These are phyloP conservation scores for Pyrenula massariospora DNA, from an alignment of 495 filamentous ascomycete species.

Conservation along the genomic window DNA sequence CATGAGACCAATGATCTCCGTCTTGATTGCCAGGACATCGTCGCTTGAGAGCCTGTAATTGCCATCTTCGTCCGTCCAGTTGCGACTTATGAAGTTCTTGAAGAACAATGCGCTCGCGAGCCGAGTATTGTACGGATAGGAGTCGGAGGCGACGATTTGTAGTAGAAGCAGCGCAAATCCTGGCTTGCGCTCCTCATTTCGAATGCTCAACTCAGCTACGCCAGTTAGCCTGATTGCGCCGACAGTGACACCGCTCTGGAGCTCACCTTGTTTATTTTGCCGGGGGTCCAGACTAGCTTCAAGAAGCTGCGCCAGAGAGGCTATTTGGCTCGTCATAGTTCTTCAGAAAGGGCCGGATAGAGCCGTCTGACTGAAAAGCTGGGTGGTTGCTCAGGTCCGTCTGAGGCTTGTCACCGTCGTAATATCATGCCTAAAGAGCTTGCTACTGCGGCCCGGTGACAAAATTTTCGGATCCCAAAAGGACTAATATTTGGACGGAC, in stretches of 20 bases:
- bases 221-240: not conserved
- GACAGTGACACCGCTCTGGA: constrained; percentile 1
- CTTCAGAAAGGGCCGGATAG: too few relatives aligned
- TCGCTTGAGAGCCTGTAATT: constrained; percentile 69
- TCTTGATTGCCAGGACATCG: constrained; percentile 83
- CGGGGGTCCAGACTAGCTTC: constrained; percentile 75
- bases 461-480: too few relatives aligned
- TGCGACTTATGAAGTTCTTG: constrained; percentile 93
- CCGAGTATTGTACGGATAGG: constrained; percentile 59
- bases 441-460: too few relatives aligned
- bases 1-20: constrained; percentile 91
- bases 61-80: constrained; percentile 90
- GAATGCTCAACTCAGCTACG: constrained; percentile 69
- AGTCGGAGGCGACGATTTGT: constrained; percentile 68
- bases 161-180: constrained; percentile 82
- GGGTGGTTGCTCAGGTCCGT: too few relatives aligned
- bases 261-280: constrained; percentile 77
- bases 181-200: constrained; percentile 62
- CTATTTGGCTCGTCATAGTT: not conserved
- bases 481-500: too few relatives aligned
- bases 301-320: constrained; percentile 64
- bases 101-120: constrained; percentile 90
- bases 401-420: not conserved
- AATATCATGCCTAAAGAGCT: not conserved
- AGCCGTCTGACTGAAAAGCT: too few relatives aligned